phyloP scores from a whole-genome alignment of 2,329 filamentous ascomycete genomes.

The Tolypocladium ovalisporum region DNA sequence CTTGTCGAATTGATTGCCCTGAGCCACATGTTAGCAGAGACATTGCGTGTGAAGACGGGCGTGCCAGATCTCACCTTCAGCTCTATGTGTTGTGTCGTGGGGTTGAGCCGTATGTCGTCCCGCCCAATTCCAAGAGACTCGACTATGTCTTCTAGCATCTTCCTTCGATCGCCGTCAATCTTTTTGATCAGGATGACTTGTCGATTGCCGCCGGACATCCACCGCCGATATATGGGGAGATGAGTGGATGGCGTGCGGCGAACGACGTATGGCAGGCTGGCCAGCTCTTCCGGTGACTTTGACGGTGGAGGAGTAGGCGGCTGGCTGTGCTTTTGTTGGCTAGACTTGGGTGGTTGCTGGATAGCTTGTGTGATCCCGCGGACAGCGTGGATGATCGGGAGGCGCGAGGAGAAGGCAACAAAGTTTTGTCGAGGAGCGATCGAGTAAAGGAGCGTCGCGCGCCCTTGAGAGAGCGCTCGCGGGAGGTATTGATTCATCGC shows the following conservation, averaged over 20 bases:
- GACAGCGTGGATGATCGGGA: slow-evolving; percentile 8
- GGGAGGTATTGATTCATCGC: slow-evolving; percentile 16
- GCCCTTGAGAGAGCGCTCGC: slow-evolving; percentile 12
- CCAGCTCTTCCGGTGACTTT: slow-evolving; percentile 18
- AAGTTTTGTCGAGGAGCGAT: slow-evolving; percentile 1
- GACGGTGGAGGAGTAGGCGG: slow-evolving; percentile 17
- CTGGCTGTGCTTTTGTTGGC: slow-evolving; percentile 13
- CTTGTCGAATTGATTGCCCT: slow-evolving; percentile 23
- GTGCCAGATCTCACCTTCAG: slow-evolving; percentile 49
- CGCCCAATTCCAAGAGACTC: slow-evolving; percentile 44
- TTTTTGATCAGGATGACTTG: slow-evolving; percentile 68
- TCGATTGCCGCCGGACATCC: slow-evolving; percentile 65
- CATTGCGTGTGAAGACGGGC: not conserved
- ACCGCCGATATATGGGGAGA: slow-evolving; percentile 65
- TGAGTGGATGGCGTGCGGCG: slow-evolving; percentile 59
- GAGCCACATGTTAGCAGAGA: slow-evolving; percentile 5
- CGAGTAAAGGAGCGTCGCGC: slow-evolving; percentile 6
- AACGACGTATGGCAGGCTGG: slow-evolving; percentile 51
- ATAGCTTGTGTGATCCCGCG: slow-evolving; percentile 12
- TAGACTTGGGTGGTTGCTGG: slow-evolving; percentile 6
- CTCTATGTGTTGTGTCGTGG: slow-evolving; percentile 60
- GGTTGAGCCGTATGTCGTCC: slow-evolving; percentile 42
- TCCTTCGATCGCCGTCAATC: slow-evolving; percentile 60
- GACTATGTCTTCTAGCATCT: slow-evolving; percentile 53
- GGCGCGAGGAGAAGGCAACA: slow-evolving; percentile 6